Base-by-base conservation (phyloP, 2,329 filamentous ascomycete genomes). In the Hypoxylon sp. region DNA sequence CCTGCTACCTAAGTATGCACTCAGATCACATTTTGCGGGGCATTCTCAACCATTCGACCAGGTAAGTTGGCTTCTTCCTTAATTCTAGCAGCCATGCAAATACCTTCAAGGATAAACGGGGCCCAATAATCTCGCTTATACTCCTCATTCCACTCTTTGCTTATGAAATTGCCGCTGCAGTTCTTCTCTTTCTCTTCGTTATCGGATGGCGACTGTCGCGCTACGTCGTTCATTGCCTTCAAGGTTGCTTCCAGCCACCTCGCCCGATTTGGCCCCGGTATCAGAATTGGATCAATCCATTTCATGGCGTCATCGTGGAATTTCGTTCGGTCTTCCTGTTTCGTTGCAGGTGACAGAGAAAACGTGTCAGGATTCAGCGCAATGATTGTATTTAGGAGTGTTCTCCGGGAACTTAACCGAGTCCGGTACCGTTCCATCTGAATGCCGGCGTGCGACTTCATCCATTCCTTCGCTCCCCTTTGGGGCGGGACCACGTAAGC, bases 351-450 rank as follows among this genome's bases (percentile, higher is more conserved):
- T 29, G 11, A 24, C 13, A 48, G 46, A 22, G 22, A 9, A 29
- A 48, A 48, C 29, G 46, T 26, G 14, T 48, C 46, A 26, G 46
- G 46, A 48, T 48, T 48, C 22, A 48, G 46, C 46, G 46, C 46
- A 48, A 48, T 48, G 22, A 48, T 48, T 11, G 46, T 48, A 14
- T 48, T 48, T 3, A 48, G 46, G 22, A 48, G 46, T 13, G 46
- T 24, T 22, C 46, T 48, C 9, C 46, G 9, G 10, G 46, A 48
- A 13, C 46, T 48, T 48, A 48, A 24, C 22, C 29, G 22, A 22
- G 46, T 48, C 26, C 29, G 46, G 22, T 29, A 48, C 29, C 46
- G 22, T 29, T 48, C 46, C 26, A 48, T 48, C 22, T 14, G 46
- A 29, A 48, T 48, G 6, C 46, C 46, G 29, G 46, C 46, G n/a